Base-by-base conservation (phyloP, 768 basidiomycete species). In the Wakefieldia striispora region DNA sequence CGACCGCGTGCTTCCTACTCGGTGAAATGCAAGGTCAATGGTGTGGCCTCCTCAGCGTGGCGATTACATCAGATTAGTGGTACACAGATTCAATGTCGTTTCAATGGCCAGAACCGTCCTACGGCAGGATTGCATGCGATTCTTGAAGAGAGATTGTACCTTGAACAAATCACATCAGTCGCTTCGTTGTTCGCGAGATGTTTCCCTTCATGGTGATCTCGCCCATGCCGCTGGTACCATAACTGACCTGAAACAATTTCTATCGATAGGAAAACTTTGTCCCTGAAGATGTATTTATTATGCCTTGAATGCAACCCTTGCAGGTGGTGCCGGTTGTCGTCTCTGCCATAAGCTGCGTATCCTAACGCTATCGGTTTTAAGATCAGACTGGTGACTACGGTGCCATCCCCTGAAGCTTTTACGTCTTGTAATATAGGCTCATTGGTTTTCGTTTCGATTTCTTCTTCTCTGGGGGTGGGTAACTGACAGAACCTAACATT, bases 1-100 rank as follows among this genome's bases (percentile, higher is more conserved):
- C 59, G 19, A 67, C 72, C 12, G 50, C 70, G 19, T 76, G 70
- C 52, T 65, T 76, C 37, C 62, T 77, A 10, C 45, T 76, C 7
- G 75, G 76, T 11, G 47, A 55, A 41, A 38, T 59, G 58, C 21
- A 54, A 60, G 17, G 55, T 43, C 36, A 36, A n/a, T 51, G 67
- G 56, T 55, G 51, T 49, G 58, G 62, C 19, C 49, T 65, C 17
- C 49, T 43, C n/a, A 51, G 58, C 27, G 49, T 65, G 11, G 54
- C 57, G 9, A 51, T 59, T 20, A 49, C 42, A 27, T 34, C 50
- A 12, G 57, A 49, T 20, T 40, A 37, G 43, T 4, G 16, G n/a
- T n/a, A 6, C 6, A 9, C 17, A 20, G 2, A 13, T 2, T 12
- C 24, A 38, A 27, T 1, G 7, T 4, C 31, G 16, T 19, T 44